These are phyloP conservation scores for Tieghemiomyces parasiticus DNA, from an alignment of 192 early-diverging fungal species.

Conservation along the genomic window DNA sequence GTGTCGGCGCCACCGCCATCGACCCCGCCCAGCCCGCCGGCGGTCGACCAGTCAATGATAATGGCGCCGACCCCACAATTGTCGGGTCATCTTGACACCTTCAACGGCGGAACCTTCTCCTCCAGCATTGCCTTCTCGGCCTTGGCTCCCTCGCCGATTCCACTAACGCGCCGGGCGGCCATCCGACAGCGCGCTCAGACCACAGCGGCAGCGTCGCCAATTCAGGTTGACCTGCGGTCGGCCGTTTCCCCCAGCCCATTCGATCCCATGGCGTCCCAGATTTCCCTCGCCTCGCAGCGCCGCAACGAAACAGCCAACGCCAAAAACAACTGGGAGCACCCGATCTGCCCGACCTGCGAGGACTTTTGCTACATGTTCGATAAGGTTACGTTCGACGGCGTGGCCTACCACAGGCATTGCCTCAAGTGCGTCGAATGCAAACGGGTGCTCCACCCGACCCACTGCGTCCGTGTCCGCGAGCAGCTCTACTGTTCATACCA, in stretches of 20 bases:
- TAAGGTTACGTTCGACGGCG: constrained; percentile 29
- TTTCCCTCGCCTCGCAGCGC: no score
- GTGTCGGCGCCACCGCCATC: no score
- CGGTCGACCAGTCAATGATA: not conserved
- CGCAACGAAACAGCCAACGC: constrained; percentile 7
- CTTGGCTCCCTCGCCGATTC: not conserved
- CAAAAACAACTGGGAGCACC: constrained; percentile 30
- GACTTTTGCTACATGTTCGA: constrained; percentile 28
- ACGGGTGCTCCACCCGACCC: constrained; percentile 19
- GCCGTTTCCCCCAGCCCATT: not conserved
- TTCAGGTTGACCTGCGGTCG: not conserved
- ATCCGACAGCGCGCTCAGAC: not conserved
- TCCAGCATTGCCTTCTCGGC: not conserved
- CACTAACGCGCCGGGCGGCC: not conserved
- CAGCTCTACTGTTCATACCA: constrained; percentile 34
- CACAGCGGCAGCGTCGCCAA: not conserved
- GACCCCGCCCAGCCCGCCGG: not conserved
- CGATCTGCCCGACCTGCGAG: constrained; percentile 27
- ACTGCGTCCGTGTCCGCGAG: constrained; percentile 28
- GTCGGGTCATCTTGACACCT: not conserved
- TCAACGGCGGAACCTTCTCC: not conserved
- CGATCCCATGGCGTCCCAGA: no score
- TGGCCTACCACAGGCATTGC: constrained; percentile 33
- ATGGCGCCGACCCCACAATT: not conserved
- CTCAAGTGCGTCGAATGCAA: constrained; percentile 31